A percentile compares a stretch with the other conserved stretches of the same genome.
Evolutionary conservation across 2,329 filamentous ascomycete species (phyloP).

Genomic region (Samsoniella hepiali): DNA sequence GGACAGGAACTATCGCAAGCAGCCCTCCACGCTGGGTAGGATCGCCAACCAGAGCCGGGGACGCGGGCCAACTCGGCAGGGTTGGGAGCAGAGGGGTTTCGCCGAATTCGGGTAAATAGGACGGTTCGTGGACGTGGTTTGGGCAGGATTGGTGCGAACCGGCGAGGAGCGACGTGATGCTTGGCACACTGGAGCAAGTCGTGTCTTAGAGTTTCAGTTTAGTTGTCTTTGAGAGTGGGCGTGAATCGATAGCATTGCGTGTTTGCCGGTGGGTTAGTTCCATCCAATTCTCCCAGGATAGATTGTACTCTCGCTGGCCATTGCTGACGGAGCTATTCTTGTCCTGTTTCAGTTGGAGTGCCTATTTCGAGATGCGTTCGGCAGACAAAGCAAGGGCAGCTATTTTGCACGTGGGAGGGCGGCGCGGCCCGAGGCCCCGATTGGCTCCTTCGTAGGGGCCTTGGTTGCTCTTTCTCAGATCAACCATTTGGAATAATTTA

Average conservation of each 20-base stretch:
- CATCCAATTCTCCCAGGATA: no score
- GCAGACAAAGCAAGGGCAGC: background rate
- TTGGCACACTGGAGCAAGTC: background rate
- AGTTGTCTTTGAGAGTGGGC: no score
- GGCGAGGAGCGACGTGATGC: background rate
- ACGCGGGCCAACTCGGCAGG: background rate
- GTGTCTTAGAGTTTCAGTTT: background rate
- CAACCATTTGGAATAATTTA: background rate
- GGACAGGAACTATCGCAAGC: background rate
- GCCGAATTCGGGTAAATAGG: no score
- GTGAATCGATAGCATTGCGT: no score
- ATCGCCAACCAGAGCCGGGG: background rate
- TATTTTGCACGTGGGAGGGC: background rate
- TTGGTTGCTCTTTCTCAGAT: background rate
- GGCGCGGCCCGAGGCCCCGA: constrained; percentile 1
- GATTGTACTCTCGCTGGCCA: no score
- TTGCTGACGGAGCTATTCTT: background rate
- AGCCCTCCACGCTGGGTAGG: background rate
- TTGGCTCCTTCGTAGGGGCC: background rate
- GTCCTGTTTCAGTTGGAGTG: background rate
- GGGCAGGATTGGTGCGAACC: background rate
- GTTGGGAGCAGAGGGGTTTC: background rate
- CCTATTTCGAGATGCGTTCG: no score
- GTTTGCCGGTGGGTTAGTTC: no score
- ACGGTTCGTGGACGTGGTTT: background rate